phyloP scores from a whole-genome alignment of 2,329 filamentous ascomycete species.

The Alternaria gansuensis region DNA sequence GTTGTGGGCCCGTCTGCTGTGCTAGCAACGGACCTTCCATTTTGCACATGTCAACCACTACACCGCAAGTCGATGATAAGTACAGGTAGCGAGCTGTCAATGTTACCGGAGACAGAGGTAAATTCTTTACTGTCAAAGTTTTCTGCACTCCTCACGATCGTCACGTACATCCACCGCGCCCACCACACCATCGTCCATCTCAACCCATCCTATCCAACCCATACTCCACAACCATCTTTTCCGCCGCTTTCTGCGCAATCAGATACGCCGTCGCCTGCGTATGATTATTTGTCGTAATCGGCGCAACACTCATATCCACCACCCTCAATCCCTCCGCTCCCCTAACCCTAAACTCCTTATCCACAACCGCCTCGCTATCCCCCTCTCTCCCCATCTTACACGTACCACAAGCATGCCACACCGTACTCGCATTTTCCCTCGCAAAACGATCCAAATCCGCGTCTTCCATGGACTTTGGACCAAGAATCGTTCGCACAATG shows the following conservation, averaged over 20 bases:
- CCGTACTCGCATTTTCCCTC: conserved; percentile 39
- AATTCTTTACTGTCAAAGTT: not conserved
- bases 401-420: conserved; percentile 52
- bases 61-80: conserved; percentile 2
- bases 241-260: conserved; percentile 47
- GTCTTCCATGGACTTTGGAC: conserved; percentile 55
- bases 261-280: conserved; percentile 50
- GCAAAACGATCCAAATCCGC: conserved; percentile 60
- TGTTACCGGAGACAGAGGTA: not conserved
- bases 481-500: conserved; percentile 58
- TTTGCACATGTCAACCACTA: conserved; percentile 3
- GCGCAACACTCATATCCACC: conserved; percentile 51
- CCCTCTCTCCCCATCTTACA: conserved; percentile 51
- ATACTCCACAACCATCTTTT: conserved; percentile 46
- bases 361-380: conserved; percentile 50
- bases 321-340: conserved; percentile 52
- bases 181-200: not conserved
- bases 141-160: not conserved
- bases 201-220: conserved; percentile 21
- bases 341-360: conserved; percentile 50
- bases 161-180: not conserved
- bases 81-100: conserved; percentile 3
- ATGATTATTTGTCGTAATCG: conserved; percentile 49
- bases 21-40: not conserved
- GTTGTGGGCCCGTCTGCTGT: conserved; percentile 6